These are phyloP conservation scores for Corymbia calophylla DNA, from an alignment of 441 rosid genomes.

Conservation along the genomic window DNA sequence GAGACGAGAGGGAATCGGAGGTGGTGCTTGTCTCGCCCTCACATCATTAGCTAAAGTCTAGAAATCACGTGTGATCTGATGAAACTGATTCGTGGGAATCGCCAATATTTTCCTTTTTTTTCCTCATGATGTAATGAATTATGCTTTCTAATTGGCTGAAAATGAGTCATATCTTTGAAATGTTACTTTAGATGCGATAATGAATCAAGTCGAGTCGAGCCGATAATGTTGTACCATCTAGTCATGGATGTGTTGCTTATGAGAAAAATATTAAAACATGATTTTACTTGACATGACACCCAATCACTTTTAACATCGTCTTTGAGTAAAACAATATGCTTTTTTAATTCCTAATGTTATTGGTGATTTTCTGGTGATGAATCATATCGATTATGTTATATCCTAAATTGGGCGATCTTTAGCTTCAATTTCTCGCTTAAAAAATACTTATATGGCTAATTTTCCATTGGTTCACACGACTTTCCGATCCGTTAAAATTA, in stretches of 20 bases:
- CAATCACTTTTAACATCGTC: not conserved
- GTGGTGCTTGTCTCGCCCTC: not conserved
- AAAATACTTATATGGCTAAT: not conserved
- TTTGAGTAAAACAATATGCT: not conserved
- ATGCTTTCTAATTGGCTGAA: not conserved
- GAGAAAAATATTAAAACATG: not conserved
- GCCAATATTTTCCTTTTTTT: not conserved
- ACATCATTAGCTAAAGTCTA: not conserved
- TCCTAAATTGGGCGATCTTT: accelerated
- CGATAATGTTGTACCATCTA: not conserved
- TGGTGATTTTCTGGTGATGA: not conserved
- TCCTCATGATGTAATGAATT: not conserved
- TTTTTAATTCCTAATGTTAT: not conserved
- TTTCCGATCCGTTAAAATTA: not conserved
- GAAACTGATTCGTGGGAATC: not conserved
- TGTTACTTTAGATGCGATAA: no score
- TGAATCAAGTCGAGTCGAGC: not conserved
- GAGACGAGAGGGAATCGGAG: not conserved
- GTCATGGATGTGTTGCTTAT: not conserved
- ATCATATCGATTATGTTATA: accelerated
- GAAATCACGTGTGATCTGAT: not conserved
- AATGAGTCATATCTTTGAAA: not conserved
- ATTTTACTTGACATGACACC: not conserved
- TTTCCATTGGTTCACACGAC: accelerated
- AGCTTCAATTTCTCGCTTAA: not conserved